Evolutionary conservation across 495 filamentous ascomycete genomes (phyloP).

Genomic region (Glarea lozoyensis): DNA sequence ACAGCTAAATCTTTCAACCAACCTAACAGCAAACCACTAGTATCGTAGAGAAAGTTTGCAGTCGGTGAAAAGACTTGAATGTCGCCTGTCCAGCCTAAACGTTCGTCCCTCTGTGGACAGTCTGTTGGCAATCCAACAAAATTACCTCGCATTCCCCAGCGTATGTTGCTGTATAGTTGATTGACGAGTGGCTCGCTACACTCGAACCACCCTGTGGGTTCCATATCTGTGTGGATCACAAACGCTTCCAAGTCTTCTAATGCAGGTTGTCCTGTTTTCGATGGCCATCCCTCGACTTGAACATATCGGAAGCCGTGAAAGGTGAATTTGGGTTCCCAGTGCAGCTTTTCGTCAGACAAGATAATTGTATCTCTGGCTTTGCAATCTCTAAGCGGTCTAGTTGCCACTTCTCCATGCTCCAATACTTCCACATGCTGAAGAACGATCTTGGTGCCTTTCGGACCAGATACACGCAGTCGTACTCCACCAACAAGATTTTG

Average conservation of each 20-base stretch:
- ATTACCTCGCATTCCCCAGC: constrained; percentile 45
- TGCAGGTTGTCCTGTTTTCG: constrained; percentile 14
- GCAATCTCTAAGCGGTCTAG: constrained; percentile 37
- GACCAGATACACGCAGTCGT: constrained; percentile 27
- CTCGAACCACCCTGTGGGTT: constrained; percentile 34
- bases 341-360: constrained; percentile 19
- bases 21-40: constrained; percentile 35
- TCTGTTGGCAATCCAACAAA: constrained; percentile 46
- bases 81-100: constrained; percentile 49
- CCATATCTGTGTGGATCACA: constrained; percentile 43
- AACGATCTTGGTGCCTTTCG: constrained; percentile 26
- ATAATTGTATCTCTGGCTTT: constrained; percentile 34
- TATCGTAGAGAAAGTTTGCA: constrained; percentile 41
- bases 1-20: constrained; percentile 32
- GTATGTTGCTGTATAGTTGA: constrained; percentile 37
- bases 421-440: constrained; percentile 45
- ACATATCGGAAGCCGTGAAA: constrained; percentile 50
- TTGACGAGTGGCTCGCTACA: constrained; percentile 40
- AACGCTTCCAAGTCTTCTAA: constrained; percentile 29
- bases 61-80: constrained; percentile 39
- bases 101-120: constrained; percentile 47
- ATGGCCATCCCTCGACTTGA: constrained; percentile 38
- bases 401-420: constrained; percentile 40
- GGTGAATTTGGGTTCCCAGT: constrained; percentile 39
- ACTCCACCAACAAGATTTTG: constrained; percentile 47